These are phyloP conservation scores for Populus trichocarpa DNA, from an alignment of 441 rosid species.

Conservation along the genomic window DNA sequence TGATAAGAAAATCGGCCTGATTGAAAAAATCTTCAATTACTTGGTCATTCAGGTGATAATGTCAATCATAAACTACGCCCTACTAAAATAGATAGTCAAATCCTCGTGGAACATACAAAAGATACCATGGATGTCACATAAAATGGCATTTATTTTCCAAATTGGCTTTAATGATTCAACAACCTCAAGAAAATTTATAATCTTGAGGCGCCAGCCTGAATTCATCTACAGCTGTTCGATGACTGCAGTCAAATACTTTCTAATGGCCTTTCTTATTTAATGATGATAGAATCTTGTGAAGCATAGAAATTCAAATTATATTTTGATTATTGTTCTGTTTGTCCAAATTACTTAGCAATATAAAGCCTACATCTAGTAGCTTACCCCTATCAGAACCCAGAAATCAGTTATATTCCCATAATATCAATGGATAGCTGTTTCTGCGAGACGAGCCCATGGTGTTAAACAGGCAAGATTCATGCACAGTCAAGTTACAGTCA, in stretches of 20 bases:
- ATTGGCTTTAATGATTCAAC: not conserved
- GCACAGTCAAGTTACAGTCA: not conserved
- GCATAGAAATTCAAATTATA: not conserved
- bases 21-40: constrained; percentile 19
- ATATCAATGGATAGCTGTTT: not conserved
- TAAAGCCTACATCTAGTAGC: not conserved
- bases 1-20: constrained; percentile 82
- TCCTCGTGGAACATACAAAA: not conserved
- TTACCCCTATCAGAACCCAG: not conserved
- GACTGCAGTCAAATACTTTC: not conserved
- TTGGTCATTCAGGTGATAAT: constrained; percentile 12
- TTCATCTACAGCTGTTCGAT: not conserved
- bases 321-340: not conserved
- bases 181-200: not conserved
- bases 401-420: not conserved
- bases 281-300: not conserved
- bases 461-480: not conserved
- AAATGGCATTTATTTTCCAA: constrained; percentile 7
- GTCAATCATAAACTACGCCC: not conserved
- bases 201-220: not conserved
- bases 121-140: constrained; percentile 6
- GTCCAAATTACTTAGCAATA: not conserved
- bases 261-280: not conserved
- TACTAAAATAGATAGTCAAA: constrained; percentile 9
- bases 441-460: not conserved